A percentile compares a stretch with the other conserved stretches of the same genome.
These are phyloP conservation scores for Asterochloris erici DNA, from an alignment of 139 green algal species.

Conservation along the genomic window DNA sequence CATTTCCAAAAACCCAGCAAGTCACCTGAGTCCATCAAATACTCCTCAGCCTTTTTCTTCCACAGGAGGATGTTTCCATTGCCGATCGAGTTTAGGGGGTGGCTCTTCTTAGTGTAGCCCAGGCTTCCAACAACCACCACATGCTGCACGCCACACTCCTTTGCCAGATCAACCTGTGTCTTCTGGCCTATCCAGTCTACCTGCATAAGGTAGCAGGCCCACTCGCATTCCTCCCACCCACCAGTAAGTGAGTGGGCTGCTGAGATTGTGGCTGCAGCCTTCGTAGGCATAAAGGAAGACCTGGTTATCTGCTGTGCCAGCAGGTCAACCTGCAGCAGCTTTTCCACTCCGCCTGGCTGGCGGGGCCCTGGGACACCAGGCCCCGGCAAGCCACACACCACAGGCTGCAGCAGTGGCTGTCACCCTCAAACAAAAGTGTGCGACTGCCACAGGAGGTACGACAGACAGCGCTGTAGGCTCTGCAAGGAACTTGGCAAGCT, in stretches of 20 bases:
- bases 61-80: slow-evolving; percentile 80
- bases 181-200: slow-evolving; percentile 85
- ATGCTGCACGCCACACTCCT: slow-evolving; percentile 54
- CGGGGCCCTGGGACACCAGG: neutral
- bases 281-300: neutral
- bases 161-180: slow-evolving; percentile 77
- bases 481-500: too few species aligned
- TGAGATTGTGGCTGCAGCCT: neutral
- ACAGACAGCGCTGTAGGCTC: too few species aligned
- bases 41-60: slow-evolving; percentile 86
- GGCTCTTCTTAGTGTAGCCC: slow-evolving; percentile 60
- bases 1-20: neutral
- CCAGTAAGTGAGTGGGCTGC: neutral
- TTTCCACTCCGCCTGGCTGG: neutral
- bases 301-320: neutral
- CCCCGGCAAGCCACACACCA: neutral
- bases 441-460: too few species aligned
- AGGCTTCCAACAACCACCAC: slow-evolving; percentile 71
- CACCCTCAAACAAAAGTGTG: too few species aligned
- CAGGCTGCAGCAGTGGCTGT: too few species aligned
- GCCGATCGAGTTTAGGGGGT: slow-evolving; percentile 63
- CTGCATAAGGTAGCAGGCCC: slow-evolving; percentile 24
- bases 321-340: neutral
- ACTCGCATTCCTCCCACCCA: neutral
- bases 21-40: slow-evolving; percentile 52